Evolutionary conservation across 164 flowering plant genomes (phyloP).

Genomic region (Akebia trifoliata): DNA sequence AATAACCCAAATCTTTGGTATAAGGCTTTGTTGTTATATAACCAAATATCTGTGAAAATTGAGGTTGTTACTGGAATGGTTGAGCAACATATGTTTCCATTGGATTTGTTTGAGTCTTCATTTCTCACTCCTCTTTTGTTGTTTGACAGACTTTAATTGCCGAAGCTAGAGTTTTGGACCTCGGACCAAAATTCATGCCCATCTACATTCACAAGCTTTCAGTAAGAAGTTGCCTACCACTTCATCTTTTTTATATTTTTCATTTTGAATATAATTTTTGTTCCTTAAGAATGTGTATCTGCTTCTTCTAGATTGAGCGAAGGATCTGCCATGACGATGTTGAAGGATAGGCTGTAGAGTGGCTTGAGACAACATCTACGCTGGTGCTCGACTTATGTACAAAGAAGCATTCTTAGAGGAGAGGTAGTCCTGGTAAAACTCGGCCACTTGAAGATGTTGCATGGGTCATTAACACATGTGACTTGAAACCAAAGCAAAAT

Average conservation of each 20-base stretch:
- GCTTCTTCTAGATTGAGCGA: constrained; percentile 63
- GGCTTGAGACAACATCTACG: constrained; percentile 84
- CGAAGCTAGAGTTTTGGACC: constrained; percentile 79
- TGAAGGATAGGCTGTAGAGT: constrained; percentile 65
- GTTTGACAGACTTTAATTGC: constrained; percentile 55
- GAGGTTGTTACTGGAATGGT: too few relatives aligned
- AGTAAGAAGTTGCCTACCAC: constrained; percentile 39
- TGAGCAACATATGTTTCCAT: too few relatives aligned
- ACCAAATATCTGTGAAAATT: too few relatives aligned
- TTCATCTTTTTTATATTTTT: not conserved
- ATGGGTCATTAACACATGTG: constrained; percentile 40
- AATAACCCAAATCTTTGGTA: too few relatives aligned
- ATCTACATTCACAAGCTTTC: constrained; percentile 66
- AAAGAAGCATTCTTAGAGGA: constrained; percentile 31
- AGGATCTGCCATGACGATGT: constrained; percentile 89
- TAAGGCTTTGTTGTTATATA: too few relatives aligned
- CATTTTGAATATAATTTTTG: not conserved
- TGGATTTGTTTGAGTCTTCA: not conserved
- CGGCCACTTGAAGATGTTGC: constrained; percentile 67
- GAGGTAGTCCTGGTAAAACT: constrained; percentile 37
- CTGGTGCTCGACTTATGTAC: constrained; percentile 47
- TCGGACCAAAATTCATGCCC: constrained; percentile 95
- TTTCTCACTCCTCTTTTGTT: constrained; percentile 1
- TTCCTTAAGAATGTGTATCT: constrained; percentile 6
- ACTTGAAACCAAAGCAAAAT: constrained; percentile 18